Evolutionary conservation across 257 asterid genomes (phyloP), one percentile per base, ranked within the genome.

Genomic region (Primulina tabacum): DNA sequence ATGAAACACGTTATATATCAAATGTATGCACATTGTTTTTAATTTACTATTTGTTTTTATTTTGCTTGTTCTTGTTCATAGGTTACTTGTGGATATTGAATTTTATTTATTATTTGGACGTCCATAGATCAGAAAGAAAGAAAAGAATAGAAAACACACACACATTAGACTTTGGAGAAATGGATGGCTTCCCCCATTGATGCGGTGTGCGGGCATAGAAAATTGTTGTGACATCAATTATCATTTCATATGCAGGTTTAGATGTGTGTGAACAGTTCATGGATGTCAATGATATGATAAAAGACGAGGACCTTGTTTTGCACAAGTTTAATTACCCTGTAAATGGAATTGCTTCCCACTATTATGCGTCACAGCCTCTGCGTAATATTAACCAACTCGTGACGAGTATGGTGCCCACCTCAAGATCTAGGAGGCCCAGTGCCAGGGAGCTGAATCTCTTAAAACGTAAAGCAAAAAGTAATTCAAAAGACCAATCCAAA

Each of bases 221-320:
- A 5, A 11, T 50, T 16, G 2, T 43, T 1, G 20, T 16, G 14
- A 50, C 56, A 47, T 50, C 56, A 5, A 16, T 47, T 16, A 16
- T 50, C 57, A 50, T 14, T 17, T 71, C 62, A 40, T 73, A 18
- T 70, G 70, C 95, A 94, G 99, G 99, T 69, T 78, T 94, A 75
- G 97, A 94, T 62, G 79, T 94, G 75, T 91, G 96, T 59, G 99
- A 91, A 87, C 96, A 91, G 83, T 94, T 94, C 85, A 86, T 91
- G 96, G 99, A 94, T 87, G 97, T 94, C 67, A 88, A 76, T 81
- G 99, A 94, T 55, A 82, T 94, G 84, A 94, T 94, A 80, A 85
- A 92, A 83, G 99, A 94, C 33, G 99, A 94, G 71, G 99, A 94
- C 76, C 97, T 94, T 67, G 79, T 94, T 21, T 79, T 79, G 76